These are phyloP conservation scores for Yamagishiella unicocca DNA, from an alignment of 139 green algal species.

Conservation along the genomic window DNA sequence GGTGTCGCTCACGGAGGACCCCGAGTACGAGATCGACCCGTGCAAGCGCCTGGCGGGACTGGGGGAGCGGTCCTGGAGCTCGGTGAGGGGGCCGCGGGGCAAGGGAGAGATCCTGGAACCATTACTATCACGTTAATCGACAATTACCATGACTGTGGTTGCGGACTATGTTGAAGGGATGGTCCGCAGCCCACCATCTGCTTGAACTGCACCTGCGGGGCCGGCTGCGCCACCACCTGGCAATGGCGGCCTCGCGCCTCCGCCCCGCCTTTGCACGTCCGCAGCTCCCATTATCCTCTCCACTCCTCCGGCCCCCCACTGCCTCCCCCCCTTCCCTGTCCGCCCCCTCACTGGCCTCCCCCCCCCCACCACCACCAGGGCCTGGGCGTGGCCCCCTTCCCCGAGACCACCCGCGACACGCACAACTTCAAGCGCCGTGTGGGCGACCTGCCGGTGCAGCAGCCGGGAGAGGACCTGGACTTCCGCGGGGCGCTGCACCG, in stretches of 20 bases:
- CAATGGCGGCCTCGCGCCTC: too few species aligned
- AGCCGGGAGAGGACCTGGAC: constrained; percentile 86
- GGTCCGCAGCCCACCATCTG: too few species aligned
- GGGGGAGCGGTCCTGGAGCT: constrained; percentile 71
- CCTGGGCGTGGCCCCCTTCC: constrained; percentile 84
- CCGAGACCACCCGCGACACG: constrained; percentile 90
- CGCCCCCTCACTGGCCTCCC: not conserved
- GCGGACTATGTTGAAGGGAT: too few species aligned
- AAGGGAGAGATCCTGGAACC: too few species aligned
- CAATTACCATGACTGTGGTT: too few species aligned
- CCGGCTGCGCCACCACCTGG: too few species aligned
- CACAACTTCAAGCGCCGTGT: constrained; percentile 87
- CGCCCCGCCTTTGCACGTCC: too few species aligned
- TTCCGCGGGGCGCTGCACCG: constrained; percentile 91
- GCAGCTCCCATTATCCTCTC: too few species aligned
- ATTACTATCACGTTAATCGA: too few species aligned
- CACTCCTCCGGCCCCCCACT: too few species aligned
- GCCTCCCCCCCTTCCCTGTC: not conserved
- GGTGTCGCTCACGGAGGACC: constrained; percentile 93
- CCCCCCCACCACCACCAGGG: constrained; percentile 31
- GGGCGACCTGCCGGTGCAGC: constrained; percentile 86
- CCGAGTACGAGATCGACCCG: constrained; percentile 97
- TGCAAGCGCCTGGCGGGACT: constrained; percentile 88
- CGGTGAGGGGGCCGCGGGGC: constrained; percentile 37
- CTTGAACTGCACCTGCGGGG: too few species aligned